Base-by-base conservation (phyloP, 805 yeast genomes). In the Myxozyma nipponensis region DNA sequence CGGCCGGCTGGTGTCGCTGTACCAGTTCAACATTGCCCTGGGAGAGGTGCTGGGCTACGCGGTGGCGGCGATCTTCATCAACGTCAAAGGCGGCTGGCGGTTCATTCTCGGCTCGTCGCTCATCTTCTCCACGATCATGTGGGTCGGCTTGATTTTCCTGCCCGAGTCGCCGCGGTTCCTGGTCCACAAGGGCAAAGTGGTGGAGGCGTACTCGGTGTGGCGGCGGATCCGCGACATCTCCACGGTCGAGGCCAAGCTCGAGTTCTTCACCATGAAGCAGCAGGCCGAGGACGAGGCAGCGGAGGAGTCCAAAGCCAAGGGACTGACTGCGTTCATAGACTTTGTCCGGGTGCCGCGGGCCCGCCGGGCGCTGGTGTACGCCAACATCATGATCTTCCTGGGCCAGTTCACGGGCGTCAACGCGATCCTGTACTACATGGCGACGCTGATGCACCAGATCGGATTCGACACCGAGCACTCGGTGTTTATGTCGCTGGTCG, bases 391-490 rank as follows among this genome's bases (percentile, higher is more conserved):
- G 84, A 73, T 79, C 49, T 66, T 75, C 58, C 69, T 79, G 49
- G 83, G 83, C 45, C 86, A 81, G 64, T 74, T 81, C 68, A 80
- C 85, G 3, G 86, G 86, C 71, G 77, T 81, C 59, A 81, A 81
- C 60, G 85, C 82, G 37, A 76, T 81, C 51, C 23, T 81, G 77
- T 81, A 81, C 69, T 78, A 81, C 66, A 74, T 81, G 78, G 75
- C 83, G 42, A 77, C 76, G 2, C 67, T 81, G 62, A 76, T 81
- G 79, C 63, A 60, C 2, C 68, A 71, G 30, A 78, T 81, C 61
- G 84, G 84, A 5, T 81, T 82, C 66, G 54, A 64, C 50, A 66
- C 66, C 19, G 76, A 76, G 61, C 65, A 74, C 45, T 69, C 82
- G 22, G 83, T 81, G 6, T 77, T 79, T 60, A 80, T 81, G 85